These are phyloP conservation scores for Mortierella sp. DNA, from an alignment of 371 early-diverging fungal genomes.

Conservation along the genomic window DNA sequence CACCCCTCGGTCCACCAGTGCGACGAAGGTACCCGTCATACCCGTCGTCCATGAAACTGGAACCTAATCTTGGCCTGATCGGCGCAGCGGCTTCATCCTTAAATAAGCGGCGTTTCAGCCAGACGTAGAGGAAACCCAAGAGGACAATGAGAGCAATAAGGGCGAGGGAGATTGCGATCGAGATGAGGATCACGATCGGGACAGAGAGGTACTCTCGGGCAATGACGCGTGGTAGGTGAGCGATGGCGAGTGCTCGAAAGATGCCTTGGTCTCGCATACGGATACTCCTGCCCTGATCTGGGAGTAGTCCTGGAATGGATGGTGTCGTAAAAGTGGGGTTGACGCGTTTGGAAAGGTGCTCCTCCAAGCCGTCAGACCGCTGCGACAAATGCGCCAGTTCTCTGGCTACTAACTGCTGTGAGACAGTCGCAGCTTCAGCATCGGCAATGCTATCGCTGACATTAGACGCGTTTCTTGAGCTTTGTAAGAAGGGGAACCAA, in stretches of 20 bases:
- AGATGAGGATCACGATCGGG: constrained; percentile 76
- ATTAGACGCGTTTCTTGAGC: constrained; percentile 51
- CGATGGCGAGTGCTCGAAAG: constrained; percentile 44
- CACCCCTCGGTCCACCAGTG: neutral
- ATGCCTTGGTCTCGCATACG: constrained; percentile 50
- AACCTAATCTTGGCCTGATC: constrained; percentile 11
- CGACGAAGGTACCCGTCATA: constrained; percentile 12
- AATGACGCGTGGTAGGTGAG: constrained; percentile 43
- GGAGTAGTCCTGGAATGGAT: neutral
- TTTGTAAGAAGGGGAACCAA: constrained; percentile 77
- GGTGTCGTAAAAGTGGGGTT: neutral
- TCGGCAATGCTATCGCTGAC: neutral
- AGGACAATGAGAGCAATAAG: constrained; percentile 79
- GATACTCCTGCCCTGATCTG: neutral
- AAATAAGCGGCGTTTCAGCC: constrained; percentile 31
- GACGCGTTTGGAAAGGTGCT: neutral
- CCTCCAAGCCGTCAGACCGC: neutral
- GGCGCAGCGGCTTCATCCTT: neutral
- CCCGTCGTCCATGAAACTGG: constrained; percentile 36
- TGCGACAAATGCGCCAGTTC: neutral
- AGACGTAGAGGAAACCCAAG: constrained; percentile 62
- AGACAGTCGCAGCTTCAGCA: neutral
- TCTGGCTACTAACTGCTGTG: neutral
- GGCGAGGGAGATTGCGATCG: constrained; percentile 76
- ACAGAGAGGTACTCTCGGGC: constrained; percentile 61